Percentiles rank a stretch among this genome's conserved stretches.
phyloP scores from a whole-genome alignment of 83 land plant genomes.

The Larix sibirica region DNA sequence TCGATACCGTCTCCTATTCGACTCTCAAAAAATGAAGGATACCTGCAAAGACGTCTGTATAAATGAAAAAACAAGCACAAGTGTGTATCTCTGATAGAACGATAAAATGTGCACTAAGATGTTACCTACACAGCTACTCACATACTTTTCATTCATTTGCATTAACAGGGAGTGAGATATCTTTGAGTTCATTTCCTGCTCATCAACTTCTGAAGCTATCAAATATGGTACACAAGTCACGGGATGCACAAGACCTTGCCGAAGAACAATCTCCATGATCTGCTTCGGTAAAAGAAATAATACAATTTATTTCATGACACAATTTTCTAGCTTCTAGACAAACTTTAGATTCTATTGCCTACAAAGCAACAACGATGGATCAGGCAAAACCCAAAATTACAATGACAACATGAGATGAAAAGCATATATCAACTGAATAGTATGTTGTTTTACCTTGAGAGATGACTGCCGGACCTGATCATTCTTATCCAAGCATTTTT shows the following conservation, averaged over 20 bases:
- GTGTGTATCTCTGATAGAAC: neutral
- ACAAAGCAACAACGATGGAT: neutral
- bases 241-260: slow-evolving; percentile 99
- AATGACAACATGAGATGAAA: neutral
- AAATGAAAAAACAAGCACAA: neutral
- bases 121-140: neutral
- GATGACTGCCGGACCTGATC: slow-evolving; percentile 84
- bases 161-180: slow-evolving; percentile 89
- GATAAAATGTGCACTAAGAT: neutral
- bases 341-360: neutral
- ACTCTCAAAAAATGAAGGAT: slow-evolving; percentile 93
- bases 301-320: neutral
- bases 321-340: neutral
- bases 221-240: slow-evolving; percentile 97
- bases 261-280: slow-evolving; percentile 96
- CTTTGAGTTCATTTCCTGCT: slow-evolving; percentile 77
- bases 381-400: neutral
- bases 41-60: slow-evolving; percentile 49
- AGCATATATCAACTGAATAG: neutral
- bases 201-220: slow-evolving; percentile 95
- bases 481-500: slow-evolving; percentile 74
- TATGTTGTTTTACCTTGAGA: slow-evolving; percentile 65
- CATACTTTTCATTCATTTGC: slow-evolving; percentile 96
- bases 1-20: slow-evolving; percentile 97
- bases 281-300: slow-evolving; percentile 27